Conservation (phyloP, 1,284 basidiomycete genomes). For the Earliella scabrosa region DNA sequence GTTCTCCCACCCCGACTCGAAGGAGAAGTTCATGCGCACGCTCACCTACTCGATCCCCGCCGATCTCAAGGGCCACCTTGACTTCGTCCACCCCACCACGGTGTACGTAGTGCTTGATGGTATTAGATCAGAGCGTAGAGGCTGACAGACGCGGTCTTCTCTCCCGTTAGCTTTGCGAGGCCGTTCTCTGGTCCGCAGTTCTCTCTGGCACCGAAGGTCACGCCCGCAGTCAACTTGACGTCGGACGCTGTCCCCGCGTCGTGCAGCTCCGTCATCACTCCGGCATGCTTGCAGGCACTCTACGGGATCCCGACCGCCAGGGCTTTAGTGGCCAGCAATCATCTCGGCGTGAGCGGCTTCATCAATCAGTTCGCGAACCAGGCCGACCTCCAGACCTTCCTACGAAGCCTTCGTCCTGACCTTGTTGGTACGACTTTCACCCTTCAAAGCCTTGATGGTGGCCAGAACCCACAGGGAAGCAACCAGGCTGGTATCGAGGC, state of each 20-base stretch:
- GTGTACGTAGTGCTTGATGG: slow-evolving; percentile 17
- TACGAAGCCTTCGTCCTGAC: slow-evolving; percentile 59
- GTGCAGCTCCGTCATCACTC: slow-evolving; percentile 44
- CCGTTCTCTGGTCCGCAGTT: slow-evolving; percentile 12
- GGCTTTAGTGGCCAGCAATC: slow-evolving; percentile 44
- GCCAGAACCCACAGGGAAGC: slow-evolving; percentile 37
- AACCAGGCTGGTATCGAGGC: not conserved
- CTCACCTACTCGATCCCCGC: slow-evolving; percentile 44
- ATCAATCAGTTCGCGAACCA: slow-evolving; percentile 53
- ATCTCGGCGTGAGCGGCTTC: slow-evolving; percentile 59
- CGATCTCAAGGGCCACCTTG: slow-evolving; percentile 37
- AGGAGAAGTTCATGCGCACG: slow-evolving; percentile 36
- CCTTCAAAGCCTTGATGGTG: slow-evolving; percentile 16
- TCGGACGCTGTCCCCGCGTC: slow-evolving; percentile 48
- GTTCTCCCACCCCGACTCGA: slow-evolving; percentile 38
- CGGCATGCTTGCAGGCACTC: slow-evolving; percentile 53
- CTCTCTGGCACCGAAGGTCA: slow-evolving; percentile 13
- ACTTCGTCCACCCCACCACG: slow-evolving; percentile 42
- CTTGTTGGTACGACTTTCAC: slow-evolving; percentile 33
- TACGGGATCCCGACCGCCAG: slow-evolving; percentile 55
- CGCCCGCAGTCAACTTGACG: slow-evolving; percentile 36
- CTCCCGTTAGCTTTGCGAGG: too few relatives aligned
- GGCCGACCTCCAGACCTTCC: slow-evolving; percentile 55
- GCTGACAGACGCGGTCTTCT: not conserved
- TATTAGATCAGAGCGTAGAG: not conserved